These are phyloP conservation scores for Tephrocybe sp. DNA, from an alignment of 768 basidiomycete genomes.

Conservation along the genomic window DNA sequence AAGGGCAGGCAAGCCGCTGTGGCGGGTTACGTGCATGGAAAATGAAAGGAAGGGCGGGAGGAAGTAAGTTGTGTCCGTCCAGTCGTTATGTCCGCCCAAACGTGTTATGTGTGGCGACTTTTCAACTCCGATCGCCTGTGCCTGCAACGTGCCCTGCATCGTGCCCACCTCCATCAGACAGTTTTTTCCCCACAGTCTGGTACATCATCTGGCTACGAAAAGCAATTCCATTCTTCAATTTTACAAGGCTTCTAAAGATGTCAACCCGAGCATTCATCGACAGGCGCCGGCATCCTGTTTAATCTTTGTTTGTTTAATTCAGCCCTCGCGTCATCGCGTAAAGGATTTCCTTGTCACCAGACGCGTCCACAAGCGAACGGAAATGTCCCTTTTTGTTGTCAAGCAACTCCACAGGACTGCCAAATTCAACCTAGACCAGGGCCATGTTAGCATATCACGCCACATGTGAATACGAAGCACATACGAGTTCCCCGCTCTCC, in stretches of 20 bases:
- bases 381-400: slow-evolving; percentile 43
- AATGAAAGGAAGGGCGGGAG: slow-evolving; percentile 25
- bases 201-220: neutral
- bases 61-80: neutral
- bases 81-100: neutral
- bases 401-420: slow-evolving; percentile 44
- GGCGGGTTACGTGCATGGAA: slow-evolving; percentile 51
- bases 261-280: too few species aligned
- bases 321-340: slow-evolving; percentile 28
- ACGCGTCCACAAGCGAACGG: slow-evolving; percentile 49
- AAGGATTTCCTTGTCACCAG: slow-evolving; percentile 43
- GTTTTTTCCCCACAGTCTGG: neutral
- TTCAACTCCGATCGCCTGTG: slow-evolving; percentile 21
- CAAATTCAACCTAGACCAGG: slow-evolving; percentile 42
- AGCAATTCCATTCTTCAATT: neutral
- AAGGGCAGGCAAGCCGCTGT: slow-evolving; percentile 47
- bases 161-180: slow-evolving; percentile 24
- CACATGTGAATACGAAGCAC: neutral
- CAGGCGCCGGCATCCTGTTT: too few species aligned
- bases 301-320: too few species aligned
- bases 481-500: slow-evolving; percentile 8
- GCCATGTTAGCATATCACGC: neutral
- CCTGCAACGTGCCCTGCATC: slow-evolving; percentile 43
- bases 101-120: slow-evolving; percentile 17
- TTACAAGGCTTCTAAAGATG: too few species aligned